Conservation (phyloP, 106 monocot species). For the Gastrodia elata region DNA sequence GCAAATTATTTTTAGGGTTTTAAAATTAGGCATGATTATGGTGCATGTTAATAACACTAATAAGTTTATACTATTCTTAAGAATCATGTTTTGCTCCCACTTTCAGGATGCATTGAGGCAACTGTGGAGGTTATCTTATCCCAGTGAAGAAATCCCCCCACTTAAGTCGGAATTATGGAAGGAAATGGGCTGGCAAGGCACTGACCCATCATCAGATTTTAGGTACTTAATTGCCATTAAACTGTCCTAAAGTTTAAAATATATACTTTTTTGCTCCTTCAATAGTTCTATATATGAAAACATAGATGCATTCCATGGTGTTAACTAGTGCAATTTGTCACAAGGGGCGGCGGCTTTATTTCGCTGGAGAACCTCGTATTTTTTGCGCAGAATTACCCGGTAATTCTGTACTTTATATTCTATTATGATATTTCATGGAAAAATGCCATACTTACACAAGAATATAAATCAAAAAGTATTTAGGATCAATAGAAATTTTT, state of each 20-base stretch:
- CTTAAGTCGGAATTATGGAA: slow-evolving; percentile 71
- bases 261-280: background rate
- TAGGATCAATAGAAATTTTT: too few species aligned
- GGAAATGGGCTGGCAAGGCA: slow-evolving; percentile 79
- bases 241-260: background rate
- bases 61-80: too few species aligned
- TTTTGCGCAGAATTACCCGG: slow-evolving; percentile 76
- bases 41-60: too few species aligned
- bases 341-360: slow-evolving; percentile 79
- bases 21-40: too few species aligned
- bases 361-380: slow-evolving; percentile 92
- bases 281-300: background rate
- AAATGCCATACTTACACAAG: too few species aligned
- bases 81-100: background rate
- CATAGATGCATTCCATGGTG: background rate
- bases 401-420: slow-evolving; percentile 23
- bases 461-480: too few species aligned
- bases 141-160: slow-evolving; percentile 53
- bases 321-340: background rate
- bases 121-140: slow-evolving; percentile 81
- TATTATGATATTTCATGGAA: background rate
- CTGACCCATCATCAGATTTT: slow-evolving; percentile 72
- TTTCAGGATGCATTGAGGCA: slow-evolving; percentile 66
- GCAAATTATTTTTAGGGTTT: too few species aligned
- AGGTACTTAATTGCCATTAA: slow-evolving; percentile 23